Evolutionary conservation across 306 rosid genomes (phyloP), one percentile per base, ranked within the genome.

Genomic region (Dalbergia oliveri): DNA sequence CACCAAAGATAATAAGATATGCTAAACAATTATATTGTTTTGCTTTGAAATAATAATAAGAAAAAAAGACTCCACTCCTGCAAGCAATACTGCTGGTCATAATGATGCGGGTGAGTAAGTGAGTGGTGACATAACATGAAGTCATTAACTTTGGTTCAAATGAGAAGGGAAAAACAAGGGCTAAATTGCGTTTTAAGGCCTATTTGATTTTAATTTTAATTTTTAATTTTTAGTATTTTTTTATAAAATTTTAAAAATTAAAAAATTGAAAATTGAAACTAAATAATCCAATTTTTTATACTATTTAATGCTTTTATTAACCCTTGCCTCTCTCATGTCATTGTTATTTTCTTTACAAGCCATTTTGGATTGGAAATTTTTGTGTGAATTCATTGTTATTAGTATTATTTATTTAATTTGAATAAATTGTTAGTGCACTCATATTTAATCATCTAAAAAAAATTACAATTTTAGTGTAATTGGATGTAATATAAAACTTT

Each of bases 131-230:
- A 82, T 88, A 54, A 84, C 3, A 37, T 9, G 16, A 16, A 83
- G 78, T 89, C 80, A 62, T 31, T 77, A 87, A 82, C 86, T 87
- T 88, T 61, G 94, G 91, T 41, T 86, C 92, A n/a, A 83, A 70
- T 34, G 70, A 81, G 65, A 73, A 85, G 72, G 35, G 11, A 10
- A 47, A 11, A 47, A 45, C 13, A 43, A 6, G 41, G 41, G 47
- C 47, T 43, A 12, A 16, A 11, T 49, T 23, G 16, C 44, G 43
- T 49, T 21, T 4, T 26, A 26, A 2, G 31, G 31, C 23, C 23
- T 21, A 21, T n/a, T n/a, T n/a, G n/a, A n/a, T n/a, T n/a, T 21
- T 0, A 21, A 1, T 21, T 21, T 21, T 1, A 21, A 21, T 21
- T 21, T 26, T 26, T 2, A 26, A 26, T 26, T 26, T 26, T 26